Evolutionary conservation across 2,329 filamentous ascomycete species (phyloP).

Genomic region (Samsoniella hepiali): DNA sequence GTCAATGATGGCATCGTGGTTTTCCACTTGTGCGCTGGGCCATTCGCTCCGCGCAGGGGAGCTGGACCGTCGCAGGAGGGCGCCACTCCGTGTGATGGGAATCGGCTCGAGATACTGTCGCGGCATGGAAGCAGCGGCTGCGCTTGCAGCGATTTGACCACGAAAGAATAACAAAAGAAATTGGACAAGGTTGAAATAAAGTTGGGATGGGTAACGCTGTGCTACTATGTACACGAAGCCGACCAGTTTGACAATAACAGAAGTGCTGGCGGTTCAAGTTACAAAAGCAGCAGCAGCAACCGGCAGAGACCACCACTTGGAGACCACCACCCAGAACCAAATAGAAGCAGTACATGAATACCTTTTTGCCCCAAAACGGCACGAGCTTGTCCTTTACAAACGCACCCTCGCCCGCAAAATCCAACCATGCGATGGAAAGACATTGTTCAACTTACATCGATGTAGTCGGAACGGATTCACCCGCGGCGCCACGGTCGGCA

Average conservation of each 20-base stretch:
- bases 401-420: background rate
- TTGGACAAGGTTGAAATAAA: background rate
- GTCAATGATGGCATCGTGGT: background rate
- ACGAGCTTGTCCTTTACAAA: background rate
- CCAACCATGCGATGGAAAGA: background rate
- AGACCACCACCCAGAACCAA: background rate
- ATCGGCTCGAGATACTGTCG: constrained; percentile 8
- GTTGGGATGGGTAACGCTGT: background rate
- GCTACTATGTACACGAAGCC: background rate
- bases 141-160: background rate
- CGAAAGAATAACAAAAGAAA: background rate
- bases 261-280: background rate
- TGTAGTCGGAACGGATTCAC: constrained; percentile 38
- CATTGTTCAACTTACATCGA: constrained; percentile 31
- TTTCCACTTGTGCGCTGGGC: background rate
- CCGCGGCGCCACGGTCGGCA: constrained; percentile 27
- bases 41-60: background rate
- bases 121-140: constrained; percentile 7
- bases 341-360: no score
- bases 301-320: constrained; percentile 2
- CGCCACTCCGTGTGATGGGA: background rate
- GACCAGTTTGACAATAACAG: constrained; percentile 1
- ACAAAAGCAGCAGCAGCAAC: constrained; percentile 4
- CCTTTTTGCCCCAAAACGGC: background rate
- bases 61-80: constrained; percentile 3